Conservation (phyloP, 805 yeast species). For the Starmerella stellata region DNA sequence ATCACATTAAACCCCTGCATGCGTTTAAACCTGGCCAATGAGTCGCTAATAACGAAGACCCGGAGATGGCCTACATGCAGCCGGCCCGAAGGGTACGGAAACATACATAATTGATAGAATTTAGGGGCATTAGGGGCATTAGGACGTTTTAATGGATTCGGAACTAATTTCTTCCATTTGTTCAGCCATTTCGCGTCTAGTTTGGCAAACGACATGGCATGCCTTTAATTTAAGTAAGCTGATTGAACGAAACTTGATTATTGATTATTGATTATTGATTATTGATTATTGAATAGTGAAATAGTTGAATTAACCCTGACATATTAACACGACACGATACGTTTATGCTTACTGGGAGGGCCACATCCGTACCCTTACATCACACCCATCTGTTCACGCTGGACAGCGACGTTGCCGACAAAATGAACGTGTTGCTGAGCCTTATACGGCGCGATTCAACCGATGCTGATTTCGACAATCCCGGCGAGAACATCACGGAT, state of each 20-base stretch:
- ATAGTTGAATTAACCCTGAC: too few species aligned
- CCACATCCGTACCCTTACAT: too few species aligned
- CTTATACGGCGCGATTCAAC: slow-evolving; percentile 21
- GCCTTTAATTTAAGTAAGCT: too few species aligned
- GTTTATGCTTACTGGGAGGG: too few species aligned
- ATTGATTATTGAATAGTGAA: too few species aligned
- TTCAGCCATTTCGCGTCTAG: slow-evolving; percentile 21
- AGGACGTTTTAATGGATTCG: neutral
- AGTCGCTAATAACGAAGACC: slow-evolving; percentile 82
- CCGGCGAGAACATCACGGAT: slow-evolving; percentile 41
- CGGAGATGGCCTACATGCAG: slow-evolving; percentile 88
- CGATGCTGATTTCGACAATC: slow-evolving; percentile 24
- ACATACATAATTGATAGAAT: slow-evolving; percentile 65
- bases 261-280: too few species aligned
- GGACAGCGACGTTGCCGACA: too few species aligned
- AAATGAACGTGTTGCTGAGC: slow-evolving; percentile 2
- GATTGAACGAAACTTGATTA: too few species aligned
- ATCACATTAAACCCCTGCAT: slow-evolving; percentile 60
- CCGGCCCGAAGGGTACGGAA: slow-evolving; percentile 90
- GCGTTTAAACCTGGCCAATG: slow-evolving; percentile 57
- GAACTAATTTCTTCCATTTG: slow-evolving; percentile 14
- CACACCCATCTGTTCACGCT: too few species aligned
- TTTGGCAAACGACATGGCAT: neutral
- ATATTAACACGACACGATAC: too few species aligned
- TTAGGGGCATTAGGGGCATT: neutral